Evolutionary conservation across 1,284 basidiomycete genomes (phyloP), one percentile per base, ranked within the genome.

Genomic region (Taiwanofungus camphoratus): DNA sequence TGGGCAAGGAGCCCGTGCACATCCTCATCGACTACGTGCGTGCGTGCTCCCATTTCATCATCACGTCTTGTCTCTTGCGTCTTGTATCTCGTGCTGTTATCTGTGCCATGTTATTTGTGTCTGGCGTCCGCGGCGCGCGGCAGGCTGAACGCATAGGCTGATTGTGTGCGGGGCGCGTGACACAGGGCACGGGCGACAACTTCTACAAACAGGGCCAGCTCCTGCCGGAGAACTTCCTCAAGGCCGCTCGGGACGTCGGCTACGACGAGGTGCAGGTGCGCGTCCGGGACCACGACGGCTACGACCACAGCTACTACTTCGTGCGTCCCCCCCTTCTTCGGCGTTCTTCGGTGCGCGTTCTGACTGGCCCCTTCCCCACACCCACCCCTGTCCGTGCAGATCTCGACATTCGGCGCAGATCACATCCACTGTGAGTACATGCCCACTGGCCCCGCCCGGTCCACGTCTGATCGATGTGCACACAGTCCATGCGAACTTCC

Each of bases 271-370:
- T 77, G n/a, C 79, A 88, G 59, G 87, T 97, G 7, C 69, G 78
- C 40, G 82, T 97, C 15, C 74, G 89, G 50, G 73, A 79, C 50
- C 91, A 95, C 45, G 85, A 88, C 38, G 92, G 84, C 8, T 98
- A 96, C 60, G 94, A 99, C 61, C 95, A 98, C 65, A 82, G 79
- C 48, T 93, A 94, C 65, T 95, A 83, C 66, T 95, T 95, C 57
- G 91, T 92, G 58, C 62, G 89, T 76, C 27, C 9, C 22, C 26
- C 24, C 20, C 13, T 26, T 29, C 27, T 22, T 27, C 22, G 32
- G 13, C 30, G 19, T 21, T 41, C 24, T 27, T 46, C 40, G 40
- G 43, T 24, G 29, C n/a, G n/a, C n/a, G 11, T 36, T 11, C 33
- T 43, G 11, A 15, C n/a, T 12, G 20, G 37, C 39, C 18, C 36